These are phyloP conservation scores for Podila minutissima DNA, from an alignment of 192 early-diverging fungal species.

Conservation along the genomic window DNA sequence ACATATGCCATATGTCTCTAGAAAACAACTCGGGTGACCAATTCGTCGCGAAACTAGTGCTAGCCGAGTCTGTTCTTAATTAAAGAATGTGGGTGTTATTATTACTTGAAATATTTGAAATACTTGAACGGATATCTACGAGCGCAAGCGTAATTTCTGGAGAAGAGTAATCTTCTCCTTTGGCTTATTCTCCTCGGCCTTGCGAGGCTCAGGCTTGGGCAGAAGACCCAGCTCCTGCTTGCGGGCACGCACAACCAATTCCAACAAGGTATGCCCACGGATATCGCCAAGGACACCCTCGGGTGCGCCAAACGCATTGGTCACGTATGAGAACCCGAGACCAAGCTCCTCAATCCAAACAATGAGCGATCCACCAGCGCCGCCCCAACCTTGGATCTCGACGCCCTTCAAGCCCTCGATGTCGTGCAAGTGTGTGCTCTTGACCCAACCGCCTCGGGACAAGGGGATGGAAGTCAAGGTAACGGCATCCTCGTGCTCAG, in stretches of 20 bases:
- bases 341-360: constrained; percentile 64
- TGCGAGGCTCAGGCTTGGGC: background rate
- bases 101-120: too few relatives aligned
- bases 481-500: constrained; percentile 6
- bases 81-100: too few relatives aligned
- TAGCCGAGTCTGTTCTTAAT: too few relatives aligned
- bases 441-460: constrained; percentile 56
- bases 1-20: too few relatives aligned
- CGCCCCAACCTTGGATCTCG: constrained; percentile 67
- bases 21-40: too few relatives aligned
- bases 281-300: constrained; percentile 31
- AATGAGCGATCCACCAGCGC: constrained; percentile 69
- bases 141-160: background rate
- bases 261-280: constrained; percentile 20
- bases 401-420: constrained; percentile 28
- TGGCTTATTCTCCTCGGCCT: background rate
- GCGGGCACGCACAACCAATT: constrained; percentile 30
- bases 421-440: constrained; percentile 16
- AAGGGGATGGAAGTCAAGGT: constrained; percentile 41
- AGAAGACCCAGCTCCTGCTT: constrained; percentile 35
- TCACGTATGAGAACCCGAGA: constrained; percentile 68
- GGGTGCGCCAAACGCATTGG: constrained; percentile 61
- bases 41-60: too few relatives aligned
- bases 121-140: too few relatives aligned
- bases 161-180: background rate